These are phyloP conservation scores for Alternaria atra DNA, from an alignment of 2,329 filamentous ascomycete genomes.

Conservation along the genomic window DNA sequence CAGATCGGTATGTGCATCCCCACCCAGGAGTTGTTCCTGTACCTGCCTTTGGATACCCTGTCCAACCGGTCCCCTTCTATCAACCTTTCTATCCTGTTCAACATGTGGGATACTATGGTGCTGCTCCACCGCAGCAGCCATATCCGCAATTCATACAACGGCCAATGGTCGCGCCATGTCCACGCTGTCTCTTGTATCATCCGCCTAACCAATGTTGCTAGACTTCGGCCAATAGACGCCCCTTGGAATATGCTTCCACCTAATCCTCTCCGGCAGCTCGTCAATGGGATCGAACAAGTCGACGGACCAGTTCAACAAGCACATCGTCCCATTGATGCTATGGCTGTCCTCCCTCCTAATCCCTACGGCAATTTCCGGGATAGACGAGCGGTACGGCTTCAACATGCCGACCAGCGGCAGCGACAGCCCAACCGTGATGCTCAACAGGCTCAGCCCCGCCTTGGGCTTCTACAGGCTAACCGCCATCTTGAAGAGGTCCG, in stretches of 20 bases:
- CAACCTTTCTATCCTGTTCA: slow-evolving; percentile 4
- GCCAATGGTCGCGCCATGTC: slow-evolving; percentile 9
- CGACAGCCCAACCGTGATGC: not conserved
- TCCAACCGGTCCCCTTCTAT: slow-evolving; percentile 6
- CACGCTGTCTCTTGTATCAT: slow-evolving; percentile 16
- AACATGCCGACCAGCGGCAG: not conserved
- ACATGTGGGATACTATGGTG: slow-evolving; percentile 5
- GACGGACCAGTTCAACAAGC: not conserved
- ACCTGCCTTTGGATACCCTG: slow-evolving; percentile 1
- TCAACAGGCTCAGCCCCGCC: not conserved
- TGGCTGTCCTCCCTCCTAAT: not conserved
- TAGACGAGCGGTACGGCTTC: not conserved
- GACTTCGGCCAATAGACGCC: not conserved
- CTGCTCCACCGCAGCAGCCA: slow-evolving; percentile 8
- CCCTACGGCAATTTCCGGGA: not conserved
- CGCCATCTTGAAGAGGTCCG: not conserved
- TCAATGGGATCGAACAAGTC: not conserved
- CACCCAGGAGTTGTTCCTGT: not conserved
- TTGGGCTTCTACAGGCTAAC: not conserved
- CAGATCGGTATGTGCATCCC: slow-evolving; percentile 25
- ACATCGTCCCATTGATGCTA: not conserved
- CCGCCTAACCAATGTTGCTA: slow-evolving; percentile 20
- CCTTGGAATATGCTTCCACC: slow-evolving; percentile 2
- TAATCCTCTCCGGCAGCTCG: not conserved
- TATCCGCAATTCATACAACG: slow-evolving; percentile 5